phyloP scores from a whole-genome alignment of 805 yeast species.

The Diddensiella santjacobensis region DNA sequence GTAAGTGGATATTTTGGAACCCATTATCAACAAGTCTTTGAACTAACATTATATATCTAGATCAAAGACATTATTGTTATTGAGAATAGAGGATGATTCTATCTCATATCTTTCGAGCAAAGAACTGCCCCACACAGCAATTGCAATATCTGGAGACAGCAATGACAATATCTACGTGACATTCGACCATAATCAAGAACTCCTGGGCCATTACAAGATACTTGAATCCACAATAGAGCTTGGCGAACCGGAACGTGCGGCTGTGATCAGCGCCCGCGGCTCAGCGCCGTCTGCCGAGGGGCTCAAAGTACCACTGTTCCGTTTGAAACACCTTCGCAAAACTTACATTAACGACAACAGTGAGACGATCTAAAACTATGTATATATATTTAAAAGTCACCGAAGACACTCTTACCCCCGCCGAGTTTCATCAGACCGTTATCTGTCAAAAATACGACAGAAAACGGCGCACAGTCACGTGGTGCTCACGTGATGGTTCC shows the following conservation, averaged over 20 bases:
- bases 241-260: neutral
- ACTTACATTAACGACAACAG: neutral
- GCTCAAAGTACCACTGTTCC: conserved; percentile 48
- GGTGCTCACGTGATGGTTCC: no score
- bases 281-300: conserved; percentile 30
- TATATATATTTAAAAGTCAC: no score
- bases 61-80: conserved; percentile 22
- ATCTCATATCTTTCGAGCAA: conserved; percentile 27
- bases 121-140: conserved; percentile 25
- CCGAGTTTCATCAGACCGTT: no score
- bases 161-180: conserved; percentile 10
- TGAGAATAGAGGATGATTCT: conserved; percentile 19
- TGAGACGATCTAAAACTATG: neutral
- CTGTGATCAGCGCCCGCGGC: neutral
- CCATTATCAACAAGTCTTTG: conserved; percentile 16
- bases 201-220: conserved; percentile 13
- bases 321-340: conserved; percentile 44
- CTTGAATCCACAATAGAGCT: conserved; percentile 17
- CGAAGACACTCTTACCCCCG: no score
- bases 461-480: no score
- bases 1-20: conserved; percentile 19
- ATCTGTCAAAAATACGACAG: no score
- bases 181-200: conserved; percentile 21
- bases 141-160: conserved; percentile 22
- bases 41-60: neutral